Percentiles rank a stretch among this genome's conserved stretches.
Conservation (phyloP, 106 monocot genomes). For the Alisma plantagoaquatica region DNA sequence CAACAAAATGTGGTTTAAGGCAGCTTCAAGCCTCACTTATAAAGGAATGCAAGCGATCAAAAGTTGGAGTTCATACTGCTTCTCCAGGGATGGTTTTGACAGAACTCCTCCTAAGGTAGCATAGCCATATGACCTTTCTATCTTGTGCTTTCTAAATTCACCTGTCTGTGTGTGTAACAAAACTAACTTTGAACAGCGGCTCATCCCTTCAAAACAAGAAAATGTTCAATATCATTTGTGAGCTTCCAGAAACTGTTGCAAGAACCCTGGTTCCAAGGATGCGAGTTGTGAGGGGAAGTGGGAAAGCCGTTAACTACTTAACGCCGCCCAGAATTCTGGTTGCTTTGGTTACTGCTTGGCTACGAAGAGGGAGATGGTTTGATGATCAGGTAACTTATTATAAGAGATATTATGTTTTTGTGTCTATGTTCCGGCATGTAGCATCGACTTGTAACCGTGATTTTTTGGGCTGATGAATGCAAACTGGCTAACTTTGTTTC, state of each 20-base stretch:
- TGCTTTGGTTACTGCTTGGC: constrained; percentile 92
- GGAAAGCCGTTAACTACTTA: constrained; percentile 86
- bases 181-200: too few species aligned
- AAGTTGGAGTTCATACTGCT: constrained; percentile 90
- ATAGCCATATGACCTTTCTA: neutral
- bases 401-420: too few species aligned
- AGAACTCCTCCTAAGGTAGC: constrained; percentile 81
- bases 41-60: constrained; percentile 75
- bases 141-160: neutral
- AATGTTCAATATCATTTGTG: constrained; percentile 98
- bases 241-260: constrained; percentile 97
- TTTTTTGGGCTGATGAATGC: too few species aligned
- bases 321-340: constrained; percentile 92
- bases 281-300: constrained; percentile 88
- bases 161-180: too few species aligned
- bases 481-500: too few species aligned
- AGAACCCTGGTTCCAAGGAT: constrained; percentile 89
- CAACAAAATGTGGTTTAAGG: constrained; percentile 93
- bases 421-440: too few species aligned
- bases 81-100: constrained; percentile 99
- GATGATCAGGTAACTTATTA: constrained; percentile 85
- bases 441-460: too few species aligned
- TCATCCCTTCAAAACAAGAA: constrained; percentile 85
- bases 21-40: constrained; percentile 84
- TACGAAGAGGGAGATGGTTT: constrained; percentile 90